phyloP scores from a whole-genome alignment of 192 early-diverging fungal genomes.

The Coemansia sp. region DNA sequence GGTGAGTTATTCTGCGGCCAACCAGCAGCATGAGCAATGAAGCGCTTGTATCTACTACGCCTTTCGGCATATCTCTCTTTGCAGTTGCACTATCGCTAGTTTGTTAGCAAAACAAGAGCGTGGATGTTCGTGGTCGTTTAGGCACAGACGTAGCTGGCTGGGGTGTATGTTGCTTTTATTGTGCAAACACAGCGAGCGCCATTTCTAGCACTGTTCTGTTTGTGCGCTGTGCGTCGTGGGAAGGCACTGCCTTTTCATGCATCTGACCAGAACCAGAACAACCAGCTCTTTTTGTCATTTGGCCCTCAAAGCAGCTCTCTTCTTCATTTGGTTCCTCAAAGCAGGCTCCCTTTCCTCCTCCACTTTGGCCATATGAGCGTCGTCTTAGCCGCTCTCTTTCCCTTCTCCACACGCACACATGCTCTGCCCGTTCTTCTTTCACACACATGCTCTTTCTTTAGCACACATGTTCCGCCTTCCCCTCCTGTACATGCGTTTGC shows the following conservation, averaged over 20 bases:
- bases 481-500: too few species aligned
- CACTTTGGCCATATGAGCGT: neutral
- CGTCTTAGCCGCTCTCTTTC: neutral
- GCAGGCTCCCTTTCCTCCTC: neutral
- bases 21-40: too few species aligned
- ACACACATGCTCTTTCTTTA: neutral
- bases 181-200: slow-evolving; percentile 1
- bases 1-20: neutral
- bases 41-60: too few species aligned
- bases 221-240: neutral
- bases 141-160: neutral
- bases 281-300: too few species aligned
- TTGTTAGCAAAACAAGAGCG: neutral
- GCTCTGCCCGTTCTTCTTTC: neutral
- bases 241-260: too few species aligned
- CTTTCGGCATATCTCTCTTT: too few species aligned
- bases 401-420: neutral
- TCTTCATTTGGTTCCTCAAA: neutral
- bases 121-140: neutral
- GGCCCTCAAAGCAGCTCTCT: neutral
- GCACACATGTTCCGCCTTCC: neutral
- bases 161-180: too few species aligned
- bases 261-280: too few species aligned
- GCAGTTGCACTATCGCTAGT: too few species aligned
- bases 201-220: neutral